phyloP scores from a whole-genome alignment of 768 basidiomycete species.

The Scleroderma bovista region DNA sequence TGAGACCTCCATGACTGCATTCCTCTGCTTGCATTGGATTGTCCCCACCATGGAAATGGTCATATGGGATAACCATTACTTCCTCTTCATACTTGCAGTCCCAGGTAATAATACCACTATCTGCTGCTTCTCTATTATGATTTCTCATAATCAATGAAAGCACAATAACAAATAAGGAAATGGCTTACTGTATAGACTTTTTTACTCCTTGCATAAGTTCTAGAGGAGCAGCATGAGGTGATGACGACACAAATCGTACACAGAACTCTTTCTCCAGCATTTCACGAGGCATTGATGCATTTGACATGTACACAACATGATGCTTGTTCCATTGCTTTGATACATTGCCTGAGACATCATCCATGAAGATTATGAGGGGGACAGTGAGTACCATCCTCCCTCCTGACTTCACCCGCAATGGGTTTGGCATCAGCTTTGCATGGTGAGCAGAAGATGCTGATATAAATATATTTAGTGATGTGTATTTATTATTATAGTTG shows the following conservation, averaged over 20 bases:
- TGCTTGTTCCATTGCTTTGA: slow-evolving; percentile 37
- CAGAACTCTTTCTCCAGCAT: slow-evolving; percentile 28
- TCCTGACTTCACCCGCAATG: slow-evolving; percentile 5
- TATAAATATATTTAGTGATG: neutral
- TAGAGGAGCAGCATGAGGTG: slow-evolving; percentile 30
- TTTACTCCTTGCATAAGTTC: slow-evolving; percentile 29
- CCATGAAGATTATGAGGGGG: slow-evolving; percentile 29
- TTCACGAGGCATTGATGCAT: slow-evolving; percentile 23
- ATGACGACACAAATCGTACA: slow-evolving; percentile 25
- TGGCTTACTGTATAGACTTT: slow-evolving; percentile 21
- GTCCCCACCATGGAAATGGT: slow-evolving; percentile 20
- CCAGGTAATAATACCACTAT: slow-evolving; percentile 12
- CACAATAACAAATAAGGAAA: neutral
- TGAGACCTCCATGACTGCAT: slow-evolving; percentile 28
- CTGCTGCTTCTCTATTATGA: slow-evolving; percentile 4
- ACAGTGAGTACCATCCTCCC: slow-evolving; percentile 17
- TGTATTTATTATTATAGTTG: no score
- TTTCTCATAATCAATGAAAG: neutral
- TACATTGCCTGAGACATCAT: slow-evolving; percentile 32
- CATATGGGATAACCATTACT: slow-evolving; percentile 20
- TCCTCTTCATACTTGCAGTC: slow-evolving; percentile 19
- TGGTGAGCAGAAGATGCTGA: neutral
- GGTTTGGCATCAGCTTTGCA: slow-evolving; percentile 19
- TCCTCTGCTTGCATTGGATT: slow-evolving; percentile 36
- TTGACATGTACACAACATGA: slow-evolving; percentile 28